These are phyloP conservation scores for Piedraia hortae DNA, from an alignment of 2,329 filamentous ascomycete genomes.

Conservation along the genomic window DNA sequence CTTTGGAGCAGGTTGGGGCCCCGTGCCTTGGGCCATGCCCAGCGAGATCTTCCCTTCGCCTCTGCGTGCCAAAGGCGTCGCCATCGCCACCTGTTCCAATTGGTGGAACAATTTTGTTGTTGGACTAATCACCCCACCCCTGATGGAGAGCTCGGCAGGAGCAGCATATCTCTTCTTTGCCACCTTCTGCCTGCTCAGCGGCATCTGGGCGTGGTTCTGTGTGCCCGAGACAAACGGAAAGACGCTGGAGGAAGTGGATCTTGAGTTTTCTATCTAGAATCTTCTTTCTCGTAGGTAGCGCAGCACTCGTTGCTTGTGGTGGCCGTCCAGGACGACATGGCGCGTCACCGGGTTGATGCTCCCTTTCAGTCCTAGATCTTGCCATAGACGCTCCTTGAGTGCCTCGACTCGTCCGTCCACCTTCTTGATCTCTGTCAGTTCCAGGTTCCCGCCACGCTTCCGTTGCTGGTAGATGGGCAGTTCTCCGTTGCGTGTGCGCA, in stretches of 20 bases:
- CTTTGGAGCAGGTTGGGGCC: constrained; percentile 24
- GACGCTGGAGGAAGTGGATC: constrained; percentile 9
- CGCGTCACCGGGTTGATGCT: constrained; percentile 35
- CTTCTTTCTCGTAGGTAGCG: constrained; percentile 12
- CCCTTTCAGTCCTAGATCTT: constrained; percentile 20
- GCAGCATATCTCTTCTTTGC: constrained; percentile 34
- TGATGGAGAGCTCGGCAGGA: constrained; percentile 24
- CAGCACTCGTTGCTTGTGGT: constrained; percentile 10
- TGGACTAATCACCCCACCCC: constrained; percentile 9
- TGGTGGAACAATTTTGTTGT: constrained; percentile 39
- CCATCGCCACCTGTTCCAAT: constrained; percentile 11
- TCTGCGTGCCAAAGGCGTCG: constrained; percentile 36
- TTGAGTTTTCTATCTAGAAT: constrained; percentile 9
- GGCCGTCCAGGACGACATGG: constrained; percentile 41
- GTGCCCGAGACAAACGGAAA: constrained; percentile 29
- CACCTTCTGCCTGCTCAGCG: constrained; percentile 23
- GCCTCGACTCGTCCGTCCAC: constrained; percentile 42
- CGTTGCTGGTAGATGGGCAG: constrained; percentile 49
- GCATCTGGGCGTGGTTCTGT: constrained; percentile 25
- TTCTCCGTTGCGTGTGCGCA: constrained; percentile 40
- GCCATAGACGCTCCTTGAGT: constrained; percentile 35
- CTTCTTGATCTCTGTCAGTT: constrained; percentile 49
- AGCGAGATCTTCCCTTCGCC: constrained; percentile 36
- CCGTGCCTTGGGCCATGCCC: constrained; percentile 10
- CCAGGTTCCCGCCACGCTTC: constrained; percentile 50